Evolutionary conservation across 2,329 filamentous ascomycete genomes (phyloP), one percentile per base, ranked within the genome.

Genomic region (Stagonosporopsis chrysanthemi): DNA sequence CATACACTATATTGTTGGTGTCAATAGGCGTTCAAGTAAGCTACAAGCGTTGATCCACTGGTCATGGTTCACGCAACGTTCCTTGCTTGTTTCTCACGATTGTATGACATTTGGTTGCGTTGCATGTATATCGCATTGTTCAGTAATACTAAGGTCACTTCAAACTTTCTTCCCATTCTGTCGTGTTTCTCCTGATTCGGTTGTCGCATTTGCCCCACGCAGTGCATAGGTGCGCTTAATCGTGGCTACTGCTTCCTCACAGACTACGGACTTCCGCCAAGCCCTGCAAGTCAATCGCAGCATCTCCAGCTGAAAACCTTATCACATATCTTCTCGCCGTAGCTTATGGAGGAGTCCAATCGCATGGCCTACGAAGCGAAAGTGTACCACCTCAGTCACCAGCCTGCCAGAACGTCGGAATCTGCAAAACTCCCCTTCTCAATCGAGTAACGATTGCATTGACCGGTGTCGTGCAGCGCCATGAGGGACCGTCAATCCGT

Each of bases 121-220:
- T 24, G 40, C 17, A 41, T 53, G 33, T 52, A 49, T 12, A 40
- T 44, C 35, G 41, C 33, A 17, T 42, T 44, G 49, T 31, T 33
- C 42, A 50, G 12, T 29, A 66, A 63, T 65, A 51, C 49, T 61
- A 64, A 48, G 58, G 54, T 65, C 57, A 45, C 52, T 65, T 64
- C 54, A 41, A 31, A 45, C 19, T 24, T 9, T 29, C 11, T 33
- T 24, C 38, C 11, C 28, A 26, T 45, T 1, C 12, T 33, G 6
- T 6, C 17, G 26, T 19, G 12, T 15, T 19, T 4, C 17, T 6
- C 15, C 26, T 19, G 8, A 36, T 11, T 24, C 14, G 19, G 33
- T 26, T 17, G 12, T 40, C 31, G 24, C 22, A 22, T 14, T n/a
- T 33, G 12, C 11, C 11, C 28, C 35, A 8, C 8, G 24, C 19